Percentiles rank a stretch among this genome's conserved stretches.
Conservation (phyloP, 148 eudicot species). For the Rhododendron ferrugineum region DNA sequence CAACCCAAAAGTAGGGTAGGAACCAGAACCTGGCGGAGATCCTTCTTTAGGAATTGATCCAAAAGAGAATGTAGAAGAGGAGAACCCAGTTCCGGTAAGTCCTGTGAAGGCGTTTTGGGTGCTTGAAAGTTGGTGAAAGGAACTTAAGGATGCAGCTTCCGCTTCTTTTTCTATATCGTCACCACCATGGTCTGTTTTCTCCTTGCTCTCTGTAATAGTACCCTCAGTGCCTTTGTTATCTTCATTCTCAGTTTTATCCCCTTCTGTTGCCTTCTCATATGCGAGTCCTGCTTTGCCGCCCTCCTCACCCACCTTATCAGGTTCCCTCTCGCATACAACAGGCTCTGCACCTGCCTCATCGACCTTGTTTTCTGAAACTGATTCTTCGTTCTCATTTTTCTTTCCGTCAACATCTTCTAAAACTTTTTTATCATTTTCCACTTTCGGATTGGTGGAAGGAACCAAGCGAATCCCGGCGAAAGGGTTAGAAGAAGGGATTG, state of each 20-base stretch:
- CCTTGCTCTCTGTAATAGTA: constrained; percentile 17
- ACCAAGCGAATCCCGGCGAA: constrained; percentile 75
- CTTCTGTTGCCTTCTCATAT: constrained; percentile 25
- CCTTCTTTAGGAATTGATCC: constrained; percentile 57
- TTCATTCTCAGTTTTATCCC: constrained; percentile 26
- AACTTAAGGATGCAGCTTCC: constrained; percentile 46
- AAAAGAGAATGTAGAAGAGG: constrained; percentile 71
- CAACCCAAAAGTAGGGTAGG: constrained; percentile 37
- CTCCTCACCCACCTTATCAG: constrained; percentile 19
- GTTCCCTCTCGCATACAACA: constrained; percentile 19
- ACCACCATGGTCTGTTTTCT: constrained; percentile 26
- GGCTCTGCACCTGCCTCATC: constrained; percentile 19
- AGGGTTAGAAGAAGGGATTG: constrained; percentile 70
- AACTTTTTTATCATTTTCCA: constrained; percentile 21
- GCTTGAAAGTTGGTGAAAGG: constrained; percentile 83
- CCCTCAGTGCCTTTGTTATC: constrained; percentile 23
- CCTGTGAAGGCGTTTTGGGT: constrained; percentile 93
- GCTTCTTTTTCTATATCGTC: constrained; percentile 25
- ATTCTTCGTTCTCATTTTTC: constrained; percentile 24
- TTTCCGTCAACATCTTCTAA: constrained; percentile 31
- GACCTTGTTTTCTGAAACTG: constrained; percentile 27
- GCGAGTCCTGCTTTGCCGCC: constrained; percentile 9
- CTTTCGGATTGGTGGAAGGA: constrained; percentile 35
- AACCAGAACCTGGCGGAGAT: constrained; percentile 30
- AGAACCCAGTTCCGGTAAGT: constrained; percentile 69